Evolutionary conservation across 257 asterid genomes (phyloP).

Genomic region (Cruciata laevipes): DNA sequence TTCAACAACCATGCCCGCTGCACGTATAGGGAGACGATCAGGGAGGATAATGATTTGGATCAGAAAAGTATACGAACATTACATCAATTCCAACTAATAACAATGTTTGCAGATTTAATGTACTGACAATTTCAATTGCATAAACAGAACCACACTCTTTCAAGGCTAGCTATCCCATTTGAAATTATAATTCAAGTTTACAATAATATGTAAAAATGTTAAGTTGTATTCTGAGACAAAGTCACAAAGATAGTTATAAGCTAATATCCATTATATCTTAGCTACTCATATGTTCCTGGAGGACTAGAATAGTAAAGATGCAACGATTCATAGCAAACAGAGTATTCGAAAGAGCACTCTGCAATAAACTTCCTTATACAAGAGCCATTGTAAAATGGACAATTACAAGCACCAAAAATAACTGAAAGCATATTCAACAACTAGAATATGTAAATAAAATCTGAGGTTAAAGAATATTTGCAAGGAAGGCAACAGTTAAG

Average conservation of each 20-base stretch:
- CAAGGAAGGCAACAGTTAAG: neutral
- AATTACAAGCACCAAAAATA: neutral
- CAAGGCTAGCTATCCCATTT: neutral
- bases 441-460: neutral
- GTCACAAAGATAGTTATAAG: neutral
- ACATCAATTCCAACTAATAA: neutral
- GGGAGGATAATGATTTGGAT: neutral
- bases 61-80: neutral
- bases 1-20: conserved; percentile 97
- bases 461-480: neutral
- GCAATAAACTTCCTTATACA: neutral
- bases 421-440: neutral
- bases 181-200: neutral
- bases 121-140: neutral
- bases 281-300: neutral
- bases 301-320: neutral
- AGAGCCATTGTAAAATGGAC: neutral
- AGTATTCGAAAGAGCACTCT: neutral
- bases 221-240: neutral
- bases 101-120: neutral
- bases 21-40: conserved; percentile 15
- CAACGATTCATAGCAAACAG: neutral
- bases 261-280: neutral
- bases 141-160: neutral
- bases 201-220: too few relatives aligned